These are phyloP conservation scores for Penicillium olsonii DNA, from an alignment of 2,329 filamentous ascomycete genomes.

Conservation along the genomic window DNA sequence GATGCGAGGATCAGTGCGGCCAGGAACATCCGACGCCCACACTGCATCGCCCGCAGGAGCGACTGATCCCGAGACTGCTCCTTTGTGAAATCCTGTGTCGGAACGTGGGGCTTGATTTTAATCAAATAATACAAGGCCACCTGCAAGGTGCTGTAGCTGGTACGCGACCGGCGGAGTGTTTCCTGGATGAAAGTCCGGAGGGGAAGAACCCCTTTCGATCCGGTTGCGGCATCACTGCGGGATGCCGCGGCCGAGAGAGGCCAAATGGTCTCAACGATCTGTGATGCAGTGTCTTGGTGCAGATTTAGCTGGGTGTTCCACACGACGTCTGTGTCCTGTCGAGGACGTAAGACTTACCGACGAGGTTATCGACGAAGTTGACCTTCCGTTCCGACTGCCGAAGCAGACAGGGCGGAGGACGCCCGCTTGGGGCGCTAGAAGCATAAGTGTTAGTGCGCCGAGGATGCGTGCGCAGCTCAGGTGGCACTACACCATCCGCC, in stretches of 20 bases:
- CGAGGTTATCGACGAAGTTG: constrained; percentile 93
- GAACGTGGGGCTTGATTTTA: constrained; percentile 87
- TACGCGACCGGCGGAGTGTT: constrained; percentile 89
- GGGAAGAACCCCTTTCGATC: constrained; percentile 76
- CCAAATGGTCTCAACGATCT: constrained; percentile 98
- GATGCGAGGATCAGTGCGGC: constrained; percentile 92
- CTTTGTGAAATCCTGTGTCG: constrained; percentile 79
- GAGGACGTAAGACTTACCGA: constrained; percentile 83
- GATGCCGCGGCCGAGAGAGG: constrained; percentile 81
- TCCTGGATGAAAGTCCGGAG: constrained; percentile 97
- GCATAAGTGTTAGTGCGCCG: constrained; percentile 56
- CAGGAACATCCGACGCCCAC: constrained; percentile 95
- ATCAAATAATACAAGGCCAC: constrained; percentile 96
- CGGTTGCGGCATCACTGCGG: constrained; percentile 65
- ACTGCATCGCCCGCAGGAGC: constrained; percentile 79
- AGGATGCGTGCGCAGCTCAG: constrained; percentile 52
- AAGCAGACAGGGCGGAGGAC: constrained; percentile 72
- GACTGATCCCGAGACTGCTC: constrained; percentile 76
- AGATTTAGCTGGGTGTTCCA: constrained; percentile 27
- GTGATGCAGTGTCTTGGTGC: constrained; percentile 85
- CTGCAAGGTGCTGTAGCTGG: constrained; percentile 95
- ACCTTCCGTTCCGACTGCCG: constrained; percentile 90
- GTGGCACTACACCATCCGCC: constrained; percentile 37
- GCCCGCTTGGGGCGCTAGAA: constrained; percentile 50
- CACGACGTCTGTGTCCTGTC: constrained; percentile 28